Conservation (phyloP, 2,329 filamentous ascomycete species). For the Emergomyces pasteurianus region DNA sequence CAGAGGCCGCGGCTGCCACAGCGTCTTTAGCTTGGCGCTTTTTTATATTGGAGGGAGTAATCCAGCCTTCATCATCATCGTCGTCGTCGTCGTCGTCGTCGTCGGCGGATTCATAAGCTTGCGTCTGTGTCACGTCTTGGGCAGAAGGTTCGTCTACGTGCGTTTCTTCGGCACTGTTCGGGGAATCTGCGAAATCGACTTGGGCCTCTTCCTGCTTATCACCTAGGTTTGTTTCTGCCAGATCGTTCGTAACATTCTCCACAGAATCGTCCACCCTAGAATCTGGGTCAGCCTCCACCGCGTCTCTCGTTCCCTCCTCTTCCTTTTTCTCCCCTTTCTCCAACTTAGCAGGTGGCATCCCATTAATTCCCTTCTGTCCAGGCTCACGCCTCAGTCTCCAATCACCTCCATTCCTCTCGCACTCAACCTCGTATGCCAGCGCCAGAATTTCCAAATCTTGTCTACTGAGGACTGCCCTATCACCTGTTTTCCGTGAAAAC, state of each 20-base stretch:
- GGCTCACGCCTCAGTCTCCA: constrained; percentile 71
- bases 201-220: constrained; percentile 9
- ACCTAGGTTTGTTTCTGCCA: constrained; percentile 20
- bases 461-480: constrained; percentile 73
- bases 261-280: constrained; percentile 22
- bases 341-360: constrained; percentile 41
- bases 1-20: constrained; percentile 35
- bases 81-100: constrained; percentile 24
- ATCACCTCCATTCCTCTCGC: constrained; percentile 78
- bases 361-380: constrained; percentile 67
- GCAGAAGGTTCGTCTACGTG: background rate
- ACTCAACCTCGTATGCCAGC: constrained; percentile 86
- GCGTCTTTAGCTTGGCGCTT: constrained; percentile 64
- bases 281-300: constrained; percentile 17
- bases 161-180: background rate
- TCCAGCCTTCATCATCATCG: constrained; percentile 60
- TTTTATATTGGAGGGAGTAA: constrained; percentile 84
- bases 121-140: background rate
- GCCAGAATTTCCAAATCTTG: constrained; percentile 85
- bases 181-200: constrained; percentile 12
- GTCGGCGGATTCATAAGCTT: constrained; percentile 11
- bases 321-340: constrained; percentile 14
- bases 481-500: constrained; percentile 82
- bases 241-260: constrained; percentile 18
- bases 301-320: constrained; percentile 4